A percentile compares a stretch with the other conserved stretches of the same genome.
Conservation (phyloP, 768 basidiomycete genomes). For the Boletus huronensis region DNA sequence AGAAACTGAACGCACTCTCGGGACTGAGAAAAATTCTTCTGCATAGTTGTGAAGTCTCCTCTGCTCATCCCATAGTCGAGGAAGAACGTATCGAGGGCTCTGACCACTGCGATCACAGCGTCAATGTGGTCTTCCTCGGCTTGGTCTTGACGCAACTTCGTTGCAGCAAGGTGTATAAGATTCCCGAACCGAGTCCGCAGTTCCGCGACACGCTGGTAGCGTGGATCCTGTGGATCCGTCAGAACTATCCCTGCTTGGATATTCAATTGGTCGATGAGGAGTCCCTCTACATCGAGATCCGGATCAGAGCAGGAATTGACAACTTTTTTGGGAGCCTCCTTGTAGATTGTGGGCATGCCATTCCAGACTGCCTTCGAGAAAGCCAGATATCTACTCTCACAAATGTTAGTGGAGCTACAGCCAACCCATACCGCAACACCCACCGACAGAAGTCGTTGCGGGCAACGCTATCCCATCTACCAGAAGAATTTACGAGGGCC, state of each 20-base stretch:
- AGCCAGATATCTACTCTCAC: constrained; percentile 53
- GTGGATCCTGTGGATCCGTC: constrained; percentile 66
- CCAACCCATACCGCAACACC: constrained; percentile 13
- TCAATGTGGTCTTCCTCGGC: constrained; percentile 84
- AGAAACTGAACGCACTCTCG: constrained; percentile 22
- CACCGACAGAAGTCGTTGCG: constrained; percentile 86
- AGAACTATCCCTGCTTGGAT: constrained; percentile 75
- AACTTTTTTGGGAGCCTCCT: constrained; percentile 54
- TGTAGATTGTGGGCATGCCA: constrained; percentile 68
- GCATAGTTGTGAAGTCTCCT: constrained; percentile 55
- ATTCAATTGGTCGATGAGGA: constrained; percentile 62
- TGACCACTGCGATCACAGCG: constrained; percentile 68
- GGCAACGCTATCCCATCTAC: constrained; percentile 59
- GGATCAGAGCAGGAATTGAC: constrained; percentile 55
- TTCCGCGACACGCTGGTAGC: constrained; percentile 60
- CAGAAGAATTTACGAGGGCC: constrained; percentile 47
- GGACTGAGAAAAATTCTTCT: constrained; percentile 41
- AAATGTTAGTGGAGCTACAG: not conserved
- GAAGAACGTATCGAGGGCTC: constrained; percentile 72
- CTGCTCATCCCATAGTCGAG: constrained; percentile 66
- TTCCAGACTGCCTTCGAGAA: constrained; percentile 73
- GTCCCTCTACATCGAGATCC: constrained; percentile 63
- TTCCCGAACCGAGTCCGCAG: constrained; percentile 65
- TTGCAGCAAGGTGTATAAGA: constrained; percentile 64
- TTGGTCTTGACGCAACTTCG: constrained; percentile 54